phyloP scores from a whole-genome alignment of 2,329 filamentous ascomycete genomes.

The Periconia macrospinosa region DNA sequence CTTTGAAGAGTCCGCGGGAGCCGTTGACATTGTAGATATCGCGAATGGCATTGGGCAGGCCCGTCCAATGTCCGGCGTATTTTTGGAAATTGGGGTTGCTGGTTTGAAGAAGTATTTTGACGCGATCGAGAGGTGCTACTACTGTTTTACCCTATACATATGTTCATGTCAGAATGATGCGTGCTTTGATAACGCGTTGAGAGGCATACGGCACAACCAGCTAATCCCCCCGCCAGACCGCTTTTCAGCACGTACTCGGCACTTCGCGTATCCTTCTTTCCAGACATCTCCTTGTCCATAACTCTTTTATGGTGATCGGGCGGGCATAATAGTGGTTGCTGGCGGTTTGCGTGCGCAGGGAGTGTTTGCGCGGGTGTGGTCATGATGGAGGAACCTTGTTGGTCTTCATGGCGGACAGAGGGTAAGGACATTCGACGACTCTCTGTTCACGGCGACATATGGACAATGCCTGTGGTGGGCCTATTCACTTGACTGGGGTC shows the following conservation, averaged over 20 bases:
- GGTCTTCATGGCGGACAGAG: conserved; percentile 39
- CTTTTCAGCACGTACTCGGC: conserved; percentile 83
- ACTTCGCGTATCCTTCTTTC: conserved; percentile 67
- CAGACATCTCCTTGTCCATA: conserved; percentile 12
- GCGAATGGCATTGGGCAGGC: conserved; percentile 77
- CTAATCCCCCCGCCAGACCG: conserved; percentile 83
- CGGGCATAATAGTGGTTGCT: conserved; percentile 48
- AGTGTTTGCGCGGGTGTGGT: conserved; percentile 29
- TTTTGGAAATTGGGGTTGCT: conserved; percentile 92
- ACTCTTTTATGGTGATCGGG: conserved; percentile 57
- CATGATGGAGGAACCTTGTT: conserved; percentile 41
- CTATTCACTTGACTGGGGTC: not conserved
- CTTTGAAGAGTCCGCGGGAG: conserved; percentile 77
- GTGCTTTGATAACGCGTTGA: not conserved
- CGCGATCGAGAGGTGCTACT: conserved; percentile 92
- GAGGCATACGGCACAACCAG: conserved; percentile 79
- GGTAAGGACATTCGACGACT: conserved; percentile 42
- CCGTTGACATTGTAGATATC: conserved; percentile 82
- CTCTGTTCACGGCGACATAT: conserved; percentile 27
- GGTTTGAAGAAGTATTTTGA: conserved; percentile 98
- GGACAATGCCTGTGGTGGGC: not conserved
- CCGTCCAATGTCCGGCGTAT: conserved; percentile 87
- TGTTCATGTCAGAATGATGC: conserved; percentile 7
- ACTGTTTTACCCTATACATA: conserved; percentile 80
- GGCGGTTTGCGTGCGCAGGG: conserved; percentile 15